phyloP scores from a whole-genome alignment of 139 green algal species.

The Volvox reticuliferus region DNA sequence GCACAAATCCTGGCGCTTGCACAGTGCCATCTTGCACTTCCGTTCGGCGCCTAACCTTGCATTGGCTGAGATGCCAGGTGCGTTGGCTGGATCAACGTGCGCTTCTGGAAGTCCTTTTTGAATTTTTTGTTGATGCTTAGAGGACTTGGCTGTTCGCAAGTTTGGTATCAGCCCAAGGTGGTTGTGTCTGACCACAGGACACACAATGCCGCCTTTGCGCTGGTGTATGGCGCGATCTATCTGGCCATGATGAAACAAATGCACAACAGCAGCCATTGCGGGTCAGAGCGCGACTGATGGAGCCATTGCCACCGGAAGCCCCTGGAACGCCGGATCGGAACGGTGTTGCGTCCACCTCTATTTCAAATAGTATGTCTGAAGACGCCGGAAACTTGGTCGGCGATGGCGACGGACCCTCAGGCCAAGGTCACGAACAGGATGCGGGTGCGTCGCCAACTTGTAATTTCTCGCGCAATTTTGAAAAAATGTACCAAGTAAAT shows the following conservation, averaged over 20 bases:
- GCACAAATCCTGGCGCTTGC: not conserved
- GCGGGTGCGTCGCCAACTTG: not conserved
- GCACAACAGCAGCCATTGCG: not conserved
- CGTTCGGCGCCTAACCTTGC: not conserved
- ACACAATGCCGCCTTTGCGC: not conserved
- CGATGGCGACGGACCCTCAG: not conserved
- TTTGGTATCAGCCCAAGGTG: no score
- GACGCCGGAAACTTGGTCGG: not conserved
- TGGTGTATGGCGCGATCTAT: slow-evolving; percentile 21
- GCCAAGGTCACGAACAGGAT: not conserved
- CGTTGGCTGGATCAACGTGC: not conserved
- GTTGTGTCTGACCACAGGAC: not conserved
- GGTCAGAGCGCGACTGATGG: not conserved
- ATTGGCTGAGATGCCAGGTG: slow-evolving; percentile 25
- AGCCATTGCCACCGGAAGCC: not conserved
- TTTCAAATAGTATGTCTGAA: not conserved
- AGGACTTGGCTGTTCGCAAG: no score
- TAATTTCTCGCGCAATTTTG: no score
- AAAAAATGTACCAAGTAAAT: no score
- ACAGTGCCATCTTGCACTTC: slow-evolving; percentile 18
- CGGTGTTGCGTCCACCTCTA: not conserved
- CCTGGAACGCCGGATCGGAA: not conserved
- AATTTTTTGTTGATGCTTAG: no score
- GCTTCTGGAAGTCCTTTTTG: no score
- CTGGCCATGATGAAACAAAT: not conserved